These are phyloP conservation scores for Lepidopterella palustris DNA, from an alignment of 495 filamentous ascomycete genomes.

Conservation along the genomic window DNA sequence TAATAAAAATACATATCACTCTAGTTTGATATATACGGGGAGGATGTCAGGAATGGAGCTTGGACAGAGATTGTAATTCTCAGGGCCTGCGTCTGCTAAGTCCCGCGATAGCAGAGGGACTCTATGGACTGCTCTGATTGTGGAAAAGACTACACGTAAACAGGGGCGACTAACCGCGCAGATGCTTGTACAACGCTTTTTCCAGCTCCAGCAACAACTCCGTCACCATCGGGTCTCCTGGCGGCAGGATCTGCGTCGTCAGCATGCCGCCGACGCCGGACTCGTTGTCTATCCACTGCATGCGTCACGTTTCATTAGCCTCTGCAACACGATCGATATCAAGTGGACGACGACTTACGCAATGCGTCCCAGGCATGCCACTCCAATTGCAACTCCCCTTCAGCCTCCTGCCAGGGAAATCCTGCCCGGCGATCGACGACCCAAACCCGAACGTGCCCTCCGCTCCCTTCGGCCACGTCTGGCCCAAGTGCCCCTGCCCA, in stretches of 20 bases:
- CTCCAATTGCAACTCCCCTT: slow-evolving; percentile 33
- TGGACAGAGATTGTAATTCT: too few relatives aligned
- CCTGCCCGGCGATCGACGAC: slow-evolving; percentile 30
- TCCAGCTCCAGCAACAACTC: slow-evolving; percentile 17
- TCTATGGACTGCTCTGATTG: neutral
- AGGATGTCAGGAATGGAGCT: too few relatives aligned
- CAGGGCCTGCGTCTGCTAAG: too few relatives aligned
- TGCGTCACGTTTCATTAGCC: neutral
- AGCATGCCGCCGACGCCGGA: slow-evolving; percentile 14
- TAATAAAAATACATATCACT: too few relatives aligned
- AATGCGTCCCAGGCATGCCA: slow-evolving; percentile 33
- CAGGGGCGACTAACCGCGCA: slow-evolving; percentile 14
- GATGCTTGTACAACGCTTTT: slow-evolving; percentile 15
- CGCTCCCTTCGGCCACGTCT: slow-evolving; percentile 17
- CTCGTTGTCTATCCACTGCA: slow-evolving; percentile 12
- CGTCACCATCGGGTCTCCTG: slow-evolving; percentile 15
- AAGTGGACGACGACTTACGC: slow-evolving; percentile 21
- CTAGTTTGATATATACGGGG: too few relatives aligned
- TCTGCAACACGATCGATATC: neutral
- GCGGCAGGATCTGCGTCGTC: slow-evolving; percentile 14
- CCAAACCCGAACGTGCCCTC: slow-evolving; percentile 34
- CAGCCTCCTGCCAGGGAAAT: slow-evolving; percentile 29
- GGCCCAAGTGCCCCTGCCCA: slow-evolving; percentile 14
- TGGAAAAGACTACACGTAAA: neutral
- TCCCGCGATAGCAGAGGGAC: too few relatives aligned